Evolutionary conservation across 2,329 filamentous ascomycete species (phyloP), one percentile per base, ranked within the genome.

Genomic region (Fusarium nisikadoi): DNA sequence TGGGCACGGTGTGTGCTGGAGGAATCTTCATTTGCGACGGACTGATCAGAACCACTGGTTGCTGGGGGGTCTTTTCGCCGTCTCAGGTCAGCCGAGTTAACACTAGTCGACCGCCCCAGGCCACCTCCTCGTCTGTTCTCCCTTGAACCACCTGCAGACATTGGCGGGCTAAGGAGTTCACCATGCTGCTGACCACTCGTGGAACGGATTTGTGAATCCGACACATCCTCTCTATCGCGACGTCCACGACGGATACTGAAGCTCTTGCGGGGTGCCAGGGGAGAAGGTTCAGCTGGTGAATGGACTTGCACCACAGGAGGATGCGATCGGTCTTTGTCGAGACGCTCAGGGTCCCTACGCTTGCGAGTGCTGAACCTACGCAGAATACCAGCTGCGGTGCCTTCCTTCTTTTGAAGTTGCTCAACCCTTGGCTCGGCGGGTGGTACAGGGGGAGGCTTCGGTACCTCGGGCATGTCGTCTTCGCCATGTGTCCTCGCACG

Each of bases 401-500:
- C 96, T 80, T 98, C 95, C 81, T 96, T 97, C 84, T 93, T 95
- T 54, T 85, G 84, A 9, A 89, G 86, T 14, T 87, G 88, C 79
- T 90, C 91, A 25, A 84, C 80, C 36, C 89, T 88, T 27, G 89
- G 86, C 31, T 91, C 87, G 77, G 74, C 88, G 76, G 74, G 86
- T 20, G 80, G 75, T 10, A 70, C 62, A 29, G 75, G 74, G 3
- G 70, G 55, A 33, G 76, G 78, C 54, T 79, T 82, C 31, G 72
- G 72, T 42, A 64, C 87, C 53, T 97, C 93, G 1, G 91, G 88
- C 16, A 94, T 88, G 64, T 99, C 96, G 70, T 98, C 95, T 81
- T 98, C 96, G 20, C 95, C 96, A 78, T 98, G 95, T 1, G 96
- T 98, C 72, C 96, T 89, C 39, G 96, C 94, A 53, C 96, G 89